Base-by-base conservation (phyloP, 805 yeast species). In the Torulaspora gathmanii region DNA sequence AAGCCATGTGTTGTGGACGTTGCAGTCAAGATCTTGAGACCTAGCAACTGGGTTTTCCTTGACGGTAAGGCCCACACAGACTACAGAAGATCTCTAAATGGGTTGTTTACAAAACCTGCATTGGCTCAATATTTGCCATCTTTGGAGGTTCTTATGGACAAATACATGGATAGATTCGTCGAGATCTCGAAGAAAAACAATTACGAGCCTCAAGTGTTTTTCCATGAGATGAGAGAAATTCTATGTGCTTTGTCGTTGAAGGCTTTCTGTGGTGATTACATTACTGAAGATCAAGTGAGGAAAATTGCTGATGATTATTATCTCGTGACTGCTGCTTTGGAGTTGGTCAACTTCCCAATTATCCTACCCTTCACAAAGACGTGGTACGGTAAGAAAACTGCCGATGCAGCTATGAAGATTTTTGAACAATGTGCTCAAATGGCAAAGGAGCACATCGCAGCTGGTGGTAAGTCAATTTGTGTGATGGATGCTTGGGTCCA, bases 1-100 rank as follows among this genome's bases (percentile, higher is more conserved):
- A 89, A 89, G 68, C 99, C 99, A 5, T 93, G 99, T 71, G 96
- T 93, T 49, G 99, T 93, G 53, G 99, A 93, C 64, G 98, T 89
- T 44, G 99, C 99, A 16, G 75, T 82, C 52, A 93, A 93, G 70
- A 87, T 93, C 54, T 73, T 93, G 60, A 81, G 98, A 69, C 97
- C 98, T 37, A 75, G 91, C 37, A 93, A 91, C 73, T 93, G 99
- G 99, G 99, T 93, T 29, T 93, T 93, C 67, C 70, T 89, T 60
- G 99, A 93, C 62, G 99, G 99, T 56, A 89, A 89, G 70, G 95
- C 82, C 27, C 99, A 93, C 60, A 80, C 82, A 47, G 99, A 93
- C 68, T 93, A 91, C 70, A 82, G 99, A 70, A 82, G 81, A 65
- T 82, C 93, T 11, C 73, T 93, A 63, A 91, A 93, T 64, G 95